Conservation (phyloP, 768 basidiomycete genomes). For the Goffeauzyma gilvescens region DNA sequence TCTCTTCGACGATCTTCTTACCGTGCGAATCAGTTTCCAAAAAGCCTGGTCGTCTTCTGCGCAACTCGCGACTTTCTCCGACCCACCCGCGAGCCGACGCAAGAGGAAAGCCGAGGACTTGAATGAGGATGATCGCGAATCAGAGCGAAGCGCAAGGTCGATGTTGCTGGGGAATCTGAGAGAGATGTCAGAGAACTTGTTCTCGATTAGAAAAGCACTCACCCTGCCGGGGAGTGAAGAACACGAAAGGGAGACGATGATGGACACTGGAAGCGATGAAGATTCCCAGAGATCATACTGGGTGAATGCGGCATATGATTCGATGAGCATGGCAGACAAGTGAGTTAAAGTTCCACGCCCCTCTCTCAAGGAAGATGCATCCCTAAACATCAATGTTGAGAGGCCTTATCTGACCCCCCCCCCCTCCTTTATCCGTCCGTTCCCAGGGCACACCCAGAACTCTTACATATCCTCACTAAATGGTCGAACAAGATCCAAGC, state of each 20-base stretch:
- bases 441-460: slow-evolving; percentile 49
- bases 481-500: slow-evolving; percentile 95
- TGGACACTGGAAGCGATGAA: slow-evolving; percentile 3
- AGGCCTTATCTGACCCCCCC: too few relatives aligned
- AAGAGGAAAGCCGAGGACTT: slow-evolving; percentile 4
- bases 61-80: slow-evolving; percentile 39
- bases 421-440: too few relatives aligned
- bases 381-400: too few relatives aligned
- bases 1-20: slow-evolving; percentile 62
- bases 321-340: too few relatives aligned
- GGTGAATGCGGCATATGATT: slow-evolving; percentile 15
- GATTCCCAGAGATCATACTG: slow-evolving; percentile 17
- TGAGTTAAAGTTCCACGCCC: too few relatives aligned
- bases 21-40: slow-evolving; percentile 79
- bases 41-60: slow-evolving; percentile 53
- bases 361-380: too few relatives aligned
- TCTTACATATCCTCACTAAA: slow-evolving; percentile 62
- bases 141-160: not conserved
- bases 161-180: not conserved
- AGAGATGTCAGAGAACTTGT: slow-evolving; percentile 2
- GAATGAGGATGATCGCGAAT: too few relatives aligned
- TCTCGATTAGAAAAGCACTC: too few relatives aligned
- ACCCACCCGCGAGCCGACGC: slow-evolving; percentile 10
- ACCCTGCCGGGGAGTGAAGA: not conserved
- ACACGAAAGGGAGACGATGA: not conserved